Evolutionary conservation across 2,329 filamentous ascomycete species (phyloP).

Genomic region (Eurotiales sp.): DNA sequence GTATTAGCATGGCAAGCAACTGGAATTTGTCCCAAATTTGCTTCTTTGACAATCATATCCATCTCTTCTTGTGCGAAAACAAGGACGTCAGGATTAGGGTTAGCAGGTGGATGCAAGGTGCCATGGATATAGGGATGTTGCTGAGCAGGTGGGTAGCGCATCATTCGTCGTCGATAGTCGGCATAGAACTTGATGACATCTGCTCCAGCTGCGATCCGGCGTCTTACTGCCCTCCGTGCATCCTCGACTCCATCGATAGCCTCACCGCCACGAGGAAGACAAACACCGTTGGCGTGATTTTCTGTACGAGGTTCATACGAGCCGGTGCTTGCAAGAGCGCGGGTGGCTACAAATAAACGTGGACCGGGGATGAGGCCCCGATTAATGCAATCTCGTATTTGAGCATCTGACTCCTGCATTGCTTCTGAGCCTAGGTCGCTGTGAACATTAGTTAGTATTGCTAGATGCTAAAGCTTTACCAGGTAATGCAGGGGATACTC

Average conservation of each 20-base stretch:
- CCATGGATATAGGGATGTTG: constrained; percentile 21
- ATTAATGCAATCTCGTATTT: constrained; percentile 52
- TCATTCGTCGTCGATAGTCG: constrained; percentile 6
- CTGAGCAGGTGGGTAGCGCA: constrained; percentile 5
- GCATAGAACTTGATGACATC: constrained; percentile 11
- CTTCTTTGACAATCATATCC: constrained; percentile 49
- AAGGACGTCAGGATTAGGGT: constrained; percentile 42
- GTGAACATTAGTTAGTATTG: neutral
- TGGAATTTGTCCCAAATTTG: constrained; percentile 38
- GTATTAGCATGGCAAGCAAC: constrained; percentile 45
- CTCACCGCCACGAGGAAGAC: neutral
- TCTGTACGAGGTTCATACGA: constrained; percentile 3
- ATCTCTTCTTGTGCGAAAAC: constrained; percentile 51
- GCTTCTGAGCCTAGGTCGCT: constrained; percentile 55
- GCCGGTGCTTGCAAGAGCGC: constrained; percentile 22
- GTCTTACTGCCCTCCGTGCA: neutral
- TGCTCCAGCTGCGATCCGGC: constrained; percentile 4
- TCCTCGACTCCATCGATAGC: neutral
- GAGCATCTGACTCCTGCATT: constrained; percentile 49
- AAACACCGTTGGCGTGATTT: neutral
- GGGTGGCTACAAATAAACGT: constrained; percentile 54
- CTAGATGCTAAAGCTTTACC: neutral
- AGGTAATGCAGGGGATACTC: constrained; percentile 47
- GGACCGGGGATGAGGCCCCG: constrained; percentile 54
- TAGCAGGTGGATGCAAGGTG: constrained; percentile 35